phyloP scores from a whole-genome alignment of 257 asterid species.

The Scutellaria galericulata region DNA sequence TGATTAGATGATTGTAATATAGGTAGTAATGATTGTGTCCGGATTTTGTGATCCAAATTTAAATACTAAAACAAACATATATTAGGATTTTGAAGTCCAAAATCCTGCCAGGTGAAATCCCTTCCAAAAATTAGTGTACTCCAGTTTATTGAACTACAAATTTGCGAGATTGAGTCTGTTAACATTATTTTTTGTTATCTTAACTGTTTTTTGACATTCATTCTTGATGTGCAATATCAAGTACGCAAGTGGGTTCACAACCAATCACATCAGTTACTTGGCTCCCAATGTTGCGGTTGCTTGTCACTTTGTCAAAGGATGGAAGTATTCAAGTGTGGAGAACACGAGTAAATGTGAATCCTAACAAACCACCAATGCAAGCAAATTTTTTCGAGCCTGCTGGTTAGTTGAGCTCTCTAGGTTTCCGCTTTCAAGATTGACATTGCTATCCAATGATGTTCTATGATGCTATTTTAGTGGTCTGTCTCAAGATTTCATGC shows the following conservation, averaged over 20 bases:
- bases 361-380: constrained; percentile 90
- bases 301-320: constrained; percentile 92
- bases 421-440: constrained; percentile 31
- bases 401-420: constrained; percentile 64
- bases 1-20: no score
- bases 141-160: constrained; percentile 6
- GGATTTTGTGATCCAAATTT: no score
- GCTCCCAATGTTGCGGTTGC: constrained; percentile 85
- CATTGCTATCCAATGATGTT: constrained; percentile 25
- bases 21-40: no score
- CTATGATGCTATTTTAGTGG: constrained; percentile 25
- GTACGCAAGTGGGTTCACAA: constrained; percentile 99
- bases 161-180: constrained; percentile 30
- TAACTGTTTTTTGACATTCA: constrained; percentile 27
- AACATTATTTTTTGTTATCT: constrained; percentile 10
- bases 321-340: constrained; percentile 97
- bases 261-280: constrained; percentile 93
- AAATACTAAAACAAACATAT: no score
- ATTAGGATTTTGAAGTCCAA: no score
- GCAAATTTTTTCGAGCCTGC: constrained; percentile 97
- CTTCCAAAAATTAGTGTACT: neutral
- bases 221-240: constrained; percentile 51
- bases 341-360: constrained; percentile 83
- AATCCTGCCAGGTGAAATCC: no score
- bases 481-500: constrained; percentile 27